phyloP scores from a whole-genome alignment of 1,284 basidiomycete genomes.

The Apiotrichum gamsii region DNA sequence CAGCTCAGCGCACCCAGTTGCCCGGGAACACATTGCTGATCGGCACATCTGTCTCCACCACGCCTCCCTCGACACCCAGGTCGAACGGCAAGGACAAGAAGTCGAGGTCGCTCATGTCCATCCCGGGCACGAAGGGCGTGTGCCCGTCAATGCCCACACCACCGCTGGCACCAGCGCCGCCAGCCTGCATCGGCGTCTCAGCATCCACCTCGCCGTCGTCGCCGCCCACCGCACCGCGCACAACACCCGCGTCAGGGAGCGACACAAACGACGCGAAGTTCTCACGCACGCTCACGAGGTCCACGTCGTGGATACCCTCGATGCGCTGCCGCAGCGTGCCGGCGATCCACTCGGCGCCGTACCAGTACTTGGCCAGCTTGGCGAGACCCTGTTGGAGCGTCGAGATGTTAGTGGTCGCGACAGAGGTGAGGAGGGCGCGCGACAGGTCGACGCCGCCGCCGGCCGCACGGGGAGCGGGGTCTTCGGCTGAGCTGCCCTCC shows the following conservation, averaged over 20 bases:
- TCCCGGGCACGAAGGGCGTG: neutral
- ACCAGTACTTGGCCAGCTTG: slow-evolving; percentile 24
- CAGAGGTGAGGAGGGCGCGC: slow-evolving; percentile 17
- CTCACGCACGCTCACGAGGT: slow-evolving; percentile 23
- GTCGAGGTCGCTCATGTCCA: slow-evolving; percentile 10
- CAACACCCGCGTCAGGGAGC: slow-evolving; percentile 25
- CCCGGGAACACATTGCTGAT: slow-evolving; percentile 9
- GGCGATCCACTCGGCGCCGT: slow-evolving; percentile 24
- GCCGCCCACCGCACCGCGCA: slow-evolving; percentile 1
- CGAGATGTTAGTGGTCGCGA: slow-evolving; percentile 18
- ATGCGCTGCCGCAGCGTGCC: slow-evolving; percentile 21
- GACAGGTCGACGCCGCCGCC: slow-evolving; percentile 12
- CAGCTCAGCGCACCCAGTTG: too few species aligned
- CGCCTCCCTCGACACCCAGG: slow-evolving; percentile 7
- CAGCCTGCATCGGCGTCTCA: too few species aligned
- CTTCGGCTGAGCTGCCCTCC: neutral
- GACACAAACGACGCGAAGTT: slow-evolving; percentile 21
- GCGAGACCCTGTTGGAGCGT: slow-evolving; percentile 22
- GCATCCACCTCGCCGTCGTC: neutral
- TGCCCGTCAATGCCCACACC: neutral
- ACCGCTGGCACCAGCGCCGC: neutral
- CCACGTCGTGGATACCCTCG: slow-evolving; percentile 23
- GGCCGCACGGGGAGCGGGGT: neutral
- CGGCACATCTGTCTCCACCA: slow-evolving; percentile 20
- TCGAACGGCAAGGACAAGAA: slow-evolving; percentile 21